These are phyloP conservation scores for Hawksworthiomyces lignivorus DNA, from an alignment of 2,329 filamentous ascomycete species.

Conservation along the genomic window DNA sequence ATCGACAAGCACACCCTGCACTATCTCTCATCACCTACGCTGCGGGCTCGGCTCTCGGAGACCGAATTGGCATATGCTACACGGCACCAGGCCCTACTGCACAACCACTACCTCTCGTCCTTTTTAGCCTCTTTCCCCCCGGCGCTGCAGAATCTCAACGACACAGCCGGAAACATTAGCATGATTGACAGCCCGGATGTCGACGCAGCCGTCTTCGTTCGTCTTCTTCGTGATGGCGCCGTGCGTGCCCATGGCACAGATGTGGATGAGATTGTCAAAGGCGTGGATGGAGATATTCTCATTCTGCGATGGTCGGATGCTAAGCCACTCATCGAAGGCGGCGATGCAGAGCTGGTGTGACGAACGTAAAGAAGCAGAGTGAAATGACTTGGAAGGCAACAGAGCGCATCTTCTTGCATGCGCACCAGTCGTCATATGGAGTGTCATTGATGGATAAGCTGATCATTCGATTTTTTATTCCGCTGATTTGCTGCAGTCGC, in stretches of 20 bases:
- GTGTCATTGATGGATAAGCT: too few relatives aligned
- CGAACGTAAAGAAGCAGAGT: not conserved
- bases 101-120: constrained; percentile 75
- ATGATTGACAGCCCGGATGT: constrained; percentile 88
- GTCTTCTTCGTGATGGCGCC: constrained; percentile 55
- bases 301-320: constrained; percentile 70
- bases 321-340: constrained; percentile 48
- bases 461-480: too few relatives aligned
- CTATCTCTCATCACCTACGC: constrained; percentile 52
- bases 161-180: constrained; percentile 78
- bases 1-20: constrained; percentile 72
- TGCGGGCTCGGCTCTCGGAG: constrained; percentile 59
- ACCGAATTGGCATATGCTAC: constrained; percentile 77
- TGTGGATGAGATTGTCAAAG: constrained; percentile 51
- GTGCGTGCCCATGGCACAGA: constrained; percentile 57
- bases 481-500: too few relatives aligned
- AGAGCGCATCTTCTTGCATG: too few relatives aligned
- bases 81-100: constrained; percentile 75
- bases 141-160: constrained; percentile 75
- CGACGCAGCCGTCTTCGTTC: constrained; percentile 76
- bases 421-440: too few relatives aligned
- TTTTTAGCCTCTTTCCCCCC: constrained; percentile 79
- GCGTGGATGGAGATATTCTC: constrained; percentile 55
- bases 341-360: constrained; percentile 53
- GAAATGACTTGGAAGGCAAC: not conserved